Conservation (phyloP, 2,329 filamentous ascomycete genomes). For the Ilyonectria sp. region DNA sequence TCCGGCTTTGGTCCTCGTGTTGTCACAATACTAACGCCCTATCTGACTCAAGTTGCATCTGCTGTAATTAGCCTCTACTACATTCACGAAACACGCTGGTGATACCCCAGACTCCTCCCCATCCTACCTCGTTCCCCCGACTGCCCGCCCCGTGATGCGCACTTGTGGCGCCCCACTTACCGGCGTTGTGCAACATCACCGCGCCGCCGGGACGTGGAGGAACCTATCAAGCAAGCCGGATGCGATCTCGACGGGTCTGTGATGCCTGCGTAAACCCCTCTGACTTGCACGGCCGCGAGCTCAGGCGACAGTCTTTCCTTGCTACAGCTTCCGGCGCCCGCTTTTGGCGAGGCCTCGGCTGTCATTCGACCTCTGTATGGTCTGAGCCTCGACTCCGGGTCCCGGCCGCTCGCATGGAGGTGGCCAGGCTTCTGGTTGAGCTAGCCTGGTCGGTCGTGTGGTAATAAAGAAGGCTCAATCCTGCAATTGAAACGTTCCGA, state of each 20-base stretch:
- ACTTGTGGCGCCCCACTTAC: conserved; percentile 25
- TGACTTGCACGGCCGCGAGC: conserved; percentile 1
- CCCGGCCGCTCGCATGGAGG: not conserved
- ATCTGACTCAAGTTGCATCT: not conserved
- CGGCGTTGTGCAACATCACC: conserved; percentile 7
- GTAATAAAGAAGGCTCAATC: conserved; percentile 20
- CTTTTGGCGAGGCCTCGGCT: conserved; percentile 6
- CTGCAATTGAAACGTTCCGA: conserved; percentile 8
- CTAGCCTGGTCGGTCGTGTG: not conserved
- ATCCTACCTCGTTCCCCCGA: not conserved
- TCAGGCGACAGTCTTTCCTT: not conserved
- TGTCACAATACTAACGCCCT: not conserved
- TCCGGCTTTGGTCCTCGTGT: too few relatives aligned
- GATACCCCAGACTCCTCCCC: not conserved
- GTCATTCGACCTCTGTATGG: conserved; percentile 5
- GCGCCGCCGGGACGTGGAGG: conserved; percentile 27
- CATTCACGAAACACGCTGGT: not conserved
- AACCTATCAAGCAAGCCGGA: conserved; percentile 8
- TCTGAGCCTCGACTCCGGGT: not conserved
- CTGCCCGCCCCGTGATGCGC: not conserved
- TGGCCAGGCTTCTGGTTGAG: not conserved
- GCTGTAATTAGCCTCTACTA: not conserved
- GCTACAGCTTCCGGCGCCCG: conserved; percentile 12
- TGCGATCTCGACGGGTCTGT: conserved; percentile 12
- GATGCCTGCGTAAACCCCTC: conserved; percentile 1